Evolutionary conservation across 805 yeast species (phyloP).

Genomic region (Pichia californica): DNA sequence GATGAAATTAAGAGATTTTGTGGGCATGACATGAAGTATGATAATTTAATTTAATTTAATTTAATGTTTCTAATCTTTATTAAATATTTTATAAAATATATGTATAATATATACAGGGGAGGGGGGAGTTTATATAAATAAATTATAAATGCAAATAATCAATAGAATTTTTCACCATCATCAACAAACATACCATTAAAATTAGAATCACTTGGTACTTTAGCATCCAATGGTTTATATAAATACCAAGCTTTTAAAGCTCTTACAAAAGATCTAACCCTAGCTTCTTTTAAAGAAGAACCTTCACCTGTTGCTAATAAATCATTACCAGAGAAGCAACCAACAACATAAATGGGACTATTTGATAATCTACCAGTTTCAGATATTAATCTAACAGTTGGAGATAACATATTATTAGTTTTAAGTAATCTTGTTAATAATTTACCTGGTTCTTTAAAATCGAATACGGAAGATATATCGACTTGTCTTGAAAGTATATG

Average conservation of each 20-base stretch:
- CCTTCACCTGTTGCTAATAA: conserved; percentile 95
- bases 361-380: conserved; percentile 88
- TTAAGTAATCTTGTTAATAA: conserved; percentile 73
- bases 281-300: conserved; percentile 81
- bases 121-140: neutral
- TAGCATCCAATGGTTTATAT: conserved; percentile 68
- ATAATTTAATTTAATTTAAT: neutral
- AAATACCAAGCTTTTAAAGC: conserved; percentile 90
- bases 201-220: conserved; percentile 53
- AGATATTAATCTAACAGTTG: conserved; percentile 76
- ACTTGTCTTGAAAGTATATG: conserved; percentile 81
- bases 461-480: conserved; percentile 66
- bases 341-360: conserved; percentile 84
- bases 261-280: conserved; percentile 84
- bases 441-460: conserved; percentile 79
- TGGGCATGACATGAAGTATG: neutral
- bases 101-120: no score
- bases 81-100: no score
- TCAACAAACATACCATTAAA: conserved; percentile 33
- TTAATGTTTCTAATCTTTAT: no score
- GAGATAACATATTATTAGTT: conserved; percentile 65
- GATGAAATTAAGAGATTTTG: neutral
- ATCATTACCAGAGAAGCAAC: conserved; percentile 77
- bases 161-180: conserved; percentile 31
- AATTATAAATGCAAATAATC: neutral